Percentiles rank a stretch among this genome's conserved stretches.
These are phyloP conservation scores for Neostapfia colusana DNA, from an alignment of 176 grass and related monocot genomes.

Conservation along the genomic window DNA sequence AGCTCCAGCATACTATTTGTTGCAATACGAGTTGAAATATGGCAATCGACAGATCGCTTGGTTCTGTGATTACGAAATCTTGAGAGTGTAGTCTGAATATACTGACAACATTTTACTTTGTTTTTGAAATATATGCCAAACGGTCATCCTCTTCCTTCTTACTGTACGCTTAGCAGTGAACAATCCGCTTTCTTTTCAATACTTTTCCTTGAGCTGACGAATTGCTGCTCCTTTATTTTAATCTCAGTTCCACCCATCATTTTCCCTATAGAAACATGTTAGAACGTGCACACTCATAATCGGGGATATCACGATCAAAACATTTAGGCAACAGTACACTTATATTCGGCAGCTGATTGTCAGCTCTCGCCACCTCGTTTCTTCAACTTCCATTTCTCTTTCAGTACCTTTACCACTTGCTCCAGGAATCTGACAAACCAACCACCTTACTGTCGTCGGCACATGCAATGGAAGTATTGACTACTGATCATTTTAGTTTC, in stretches of 20 bases:
- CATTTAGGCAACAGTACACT: slow-evolving; percentile 13
- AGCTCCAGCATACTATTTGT: no score
- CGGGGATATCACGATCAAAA: neutral
- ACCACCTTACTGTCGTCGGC: slow-evolving; percentile 19
- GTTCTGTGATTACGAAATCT: neutral
- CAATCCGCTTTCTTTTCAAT: neutral
- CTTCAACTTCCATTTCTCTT: slow-evolving; percentile 21
- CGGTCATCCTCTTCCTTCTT: slow-evolving; percentile 21
- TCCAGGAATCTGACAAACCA: slow-evolving; percentile 22
- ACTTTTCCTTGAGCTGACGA: neutral
- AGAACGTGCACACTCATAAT: neutral
- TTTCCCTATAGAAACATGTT: neutral
- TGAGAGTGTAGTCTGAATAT: neutral
- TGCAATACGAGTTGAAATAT: no score
- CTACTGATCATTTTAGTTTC: neutral
- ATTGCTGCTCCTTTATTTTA: slow-evolving; percentile 4
- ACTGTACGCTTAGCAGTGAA: neutral
- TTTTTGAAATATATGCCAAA: slow-evolving; percentile 12
- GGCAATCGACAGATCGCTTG: neutral
- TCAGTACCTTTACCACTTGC: slow-evolving; percentile 1
- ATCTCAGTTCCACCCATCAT: neutral
- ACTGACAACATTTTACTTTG: no score
- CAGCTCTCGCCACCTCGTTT: slow-evolving; percentile 17
- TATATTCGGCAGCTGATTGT: slow-evolving; percentile 2
- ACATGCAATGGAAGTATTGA: slow-evolving; percentile 26